A percentile compares a stretch with the other conserved stretches of the same genome.
Conservation (phyloP, 768 basidiomycete genomes). For the Pholiota conissans region DNA sequence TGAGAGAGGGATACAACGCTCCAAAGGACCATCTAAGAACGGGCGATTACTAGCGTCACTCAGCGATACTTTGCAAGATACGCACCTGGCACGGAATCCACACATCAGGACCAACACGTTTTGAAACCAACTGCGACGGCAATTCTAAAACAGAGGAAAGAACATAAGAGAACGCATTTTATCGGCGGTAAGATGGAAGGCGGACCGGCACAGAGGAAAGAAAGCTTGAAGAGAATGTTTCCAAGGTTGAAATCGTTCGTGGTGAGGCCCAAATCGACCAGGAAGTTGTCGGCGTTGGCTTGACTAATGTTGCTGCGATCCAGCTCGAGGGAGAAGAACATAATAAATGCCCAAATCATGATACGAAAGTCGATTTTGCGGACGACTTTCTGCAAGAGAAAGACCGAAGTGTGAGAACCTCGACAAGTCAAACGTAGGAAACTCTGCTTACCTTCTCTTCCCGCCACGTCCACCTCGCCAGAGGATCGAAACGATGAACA, state of each 20-base stretch:
- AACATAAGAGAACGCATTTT: neutral
- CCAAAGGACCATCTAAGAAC: slow-evolving; percentile 50
- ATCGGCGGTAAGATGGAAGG: neutral
- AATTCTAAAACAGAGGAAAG: slow-evolving; percentile 41
- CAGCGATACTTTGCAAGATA: slow-evolving; percentile 42
- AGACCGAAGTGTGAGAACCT: neutral
- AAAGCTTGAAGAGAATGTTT: slow-evolving; percentile 54
- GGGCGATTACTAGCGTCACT: neutral
- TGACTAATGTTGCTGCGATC: slow-evolving; percentile 62
- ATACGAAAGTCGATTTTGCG: slow-evolving; percentile 62
- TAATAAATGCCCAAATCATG: slow-evolving; percentile 57
- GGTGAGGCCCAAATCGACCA: slow-evolving; percentile 55
- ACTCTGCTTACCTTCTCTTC: slow-evolving; percentile 50
- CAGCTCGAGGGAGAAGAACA: slow-evolving; percentile 61
- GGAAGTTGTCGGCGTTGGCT: slow-evolving; percentile 69
- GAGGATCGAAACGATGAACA: slow-evolving; percentile 59
- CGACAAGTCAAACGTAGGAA: neutral
- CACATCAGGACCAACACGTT: slow-evolving; percentile 62
- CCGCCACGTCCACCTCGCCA: slow-evolving; percentile 70
- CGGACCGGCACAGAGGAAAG: slow-evolving; percentile 43
- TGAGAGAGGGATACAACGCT: slow-evolving; percentile 53
- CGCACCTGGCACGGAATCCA: too few relatives aligned
- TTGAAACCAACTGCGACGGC: slow-evolving; percentile 67
- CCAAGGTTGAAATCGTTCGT: slow-evolving; percentile 67
- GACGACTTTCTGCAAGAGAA: slow-evolving; percentile 37